These are phyloP conservation scores for Cucurbitaria berberidis DNA, from an alignment of 2,329 filamentous ascomycete genomes.

Conservation along the genomic window DNA sequence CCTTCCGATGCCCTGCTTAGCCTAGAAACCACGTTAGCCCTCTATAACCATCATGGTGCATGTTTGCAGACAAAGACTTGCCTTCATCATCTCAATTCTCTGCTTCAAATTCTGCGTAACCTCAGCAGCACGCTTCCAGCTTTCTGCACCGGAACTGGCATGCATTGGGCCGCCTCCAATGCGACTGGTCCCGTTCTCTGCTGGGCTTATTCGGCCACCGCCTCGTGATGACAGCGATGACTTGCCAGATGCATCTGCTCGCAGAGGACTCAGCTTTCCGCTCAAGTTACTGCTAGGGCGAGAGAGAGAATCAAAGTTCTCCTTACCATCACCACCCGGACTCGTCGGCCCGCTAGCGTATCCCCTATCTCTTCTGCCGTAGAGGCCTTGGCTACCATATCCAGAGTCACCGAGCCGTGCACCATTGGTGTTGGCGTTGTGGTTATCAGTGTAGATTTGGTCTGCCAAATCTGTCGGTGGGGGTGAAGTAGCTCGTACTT, in stretches of 20 bases:
- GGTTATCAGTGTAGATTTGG: constrained; percentile 64
- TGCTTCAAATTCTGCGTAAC: constrained; percentile 97
- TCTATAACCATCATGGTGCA: neutral
- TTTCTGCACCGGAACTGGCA: constrained; percentile 66
- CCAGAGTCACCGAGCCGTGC: constrained; percentile 44
- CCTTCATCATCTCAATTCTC: constrained; percentile 98
- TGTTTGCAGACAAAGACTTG: constrained; percentile 41
- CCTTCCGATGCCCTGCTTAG: constrained; percentile 48
- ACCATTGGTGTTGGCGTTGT: constrained; percentile 59
- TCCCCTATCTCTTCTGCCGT: constrained; percentile 36
- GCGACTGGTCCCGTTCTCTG: constrained; percentile 31
- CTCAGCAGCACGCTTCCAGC: constrained; percentile 95
- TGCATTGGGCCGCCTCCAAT: constrained; percentile 37
- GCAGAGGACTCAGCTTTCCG: constrained; percentile 49
- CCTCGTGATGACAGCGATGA: constrained; percentile 43
- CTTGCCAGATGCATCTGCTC: constrained; percentile 41
- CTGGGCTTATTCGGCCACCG: constrained; percentile 42
- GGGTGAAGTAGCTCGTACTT: constrained; percentile 61
- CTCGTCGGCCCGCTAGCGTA: constrained; percentile 39
- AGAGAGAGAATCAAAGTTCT: constrained; percentile 52
- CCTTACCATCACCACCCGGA: constrained; percentile 54
- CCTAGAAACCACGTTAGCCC: constrained; percentile 34
- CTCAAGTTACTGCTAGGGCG: constrained; percentile 44
- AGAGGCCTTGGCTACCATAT: constrained; percentile 51
- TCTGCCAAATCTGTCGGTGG: constrained; percentile 55